Percentiles rank a stretch among this genome's conserved stretches.
These are phyloP conservation scores for Aspergillus fructus DNA, from an alignment of 2,329 filamentous ascomycete species.

Conservation along the genomic window DNA sequence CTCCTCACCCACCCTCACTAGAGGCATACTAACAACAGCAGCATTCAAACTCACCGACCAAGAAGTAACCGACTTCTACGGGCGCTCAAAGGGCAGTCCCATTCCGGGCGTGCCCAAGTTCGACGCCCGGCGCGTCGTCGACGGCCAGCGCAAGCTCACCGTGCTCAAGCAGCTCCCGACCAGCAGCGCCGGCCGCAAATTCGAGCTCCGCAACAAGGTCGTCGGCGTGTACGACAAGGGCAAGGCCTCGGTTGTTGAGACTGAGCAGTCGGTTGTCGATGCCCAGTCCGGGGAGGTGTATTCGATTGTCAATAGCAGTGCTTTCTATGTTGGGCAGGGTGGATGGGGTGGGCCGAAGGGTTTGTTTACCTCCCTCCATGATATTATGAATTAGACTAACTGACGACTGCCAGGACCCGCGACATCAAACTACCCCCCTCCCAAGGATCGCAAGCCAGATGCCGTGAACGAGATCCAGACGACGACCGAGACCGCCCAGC, in stretches of 20 bases:
- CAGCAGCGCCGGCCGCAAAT: constrained; percentile 67
- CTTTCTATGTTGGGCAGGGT: constrained; percentile 79
- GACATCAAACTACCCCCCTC: constrained; percentile 74
- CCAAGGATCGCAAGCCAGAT: constrained; percentile 69
- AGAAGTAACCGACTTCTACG: constrained; percentile 84
- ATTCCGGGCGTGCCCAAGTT: constrained; percentile 78
- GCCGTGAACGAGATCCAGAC: constrained; percentile 69
- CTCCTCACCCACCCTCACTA: no score
- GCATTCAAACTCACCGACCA: constrained; percentile 74
- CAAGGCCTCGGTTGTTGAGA: constrained; percentile 77
- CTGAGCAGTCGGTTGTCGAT: constrained; percentile 74
- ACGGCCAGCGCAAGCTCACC: constrained; percentile 78
- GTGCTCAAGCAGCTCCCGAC: constrained; percentile 75
- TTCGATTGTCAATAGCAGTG: constrained; percentile 65
- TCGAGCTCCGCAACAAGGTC: constrained; percentile 75
- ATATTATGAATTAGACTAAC: not conserved
- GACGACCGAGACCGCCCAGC: constrained; percentile 67
- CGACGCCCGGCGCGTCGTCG: constrained; percentile 71
- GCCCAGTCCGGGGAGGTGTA: constrained; percentile 68
- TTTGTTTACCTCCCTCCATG: constrained; percentile 20
- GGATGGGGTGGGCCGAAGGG: constrained; percentile 89
- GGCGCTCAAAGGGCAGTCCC: constrained; percentile 56
- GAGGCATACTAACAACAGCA: constrained; percentile 43
- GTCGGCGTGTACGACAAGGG: constrained; percentile 90
- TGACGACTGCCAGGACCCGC: constrained; percentile 54